Percentiles rank a stretch among this genome's conserved stretches.
These are phyloP conservation scores for Cicer bijugum DNA, from an alignment of 306 rosid genomes.

Conservation along the genomic window DNA sequence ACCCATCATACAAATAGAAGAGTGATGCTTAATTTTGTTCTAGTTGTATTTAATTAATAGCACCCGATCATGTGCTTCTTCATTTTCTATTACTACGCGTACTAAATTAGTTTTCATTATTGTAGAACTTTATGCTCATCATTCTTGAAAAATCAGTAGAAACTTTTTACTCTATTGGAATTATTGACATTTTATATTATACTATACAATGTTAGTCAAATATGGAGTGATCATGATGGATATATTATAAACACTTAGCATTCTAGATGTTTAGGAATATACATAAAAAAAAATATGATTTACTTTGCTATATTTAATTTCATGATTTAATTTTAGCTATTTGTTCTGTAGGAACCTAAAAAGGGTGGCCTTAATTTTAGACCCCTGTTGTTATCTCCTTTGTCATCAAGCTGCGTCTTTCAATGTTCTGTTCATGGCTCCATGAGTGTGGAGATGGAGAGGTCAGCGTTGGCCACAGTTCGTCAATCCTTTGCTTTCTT, in stretches of 20 bases:
- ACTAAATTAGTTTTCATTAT: not conserved
- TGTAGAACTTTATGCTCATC: not conserved
- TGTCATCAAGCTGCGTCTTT: slow-evolving; percentile 42
- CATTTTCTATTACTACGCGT: too few relatives aligned
- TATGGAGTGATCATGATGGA: not conserved
- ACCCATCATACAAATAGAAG: too few relatives aligned
- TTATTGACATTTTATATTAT: slow-evolving; percentile 16
- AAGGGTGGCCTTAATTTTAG: slow-evolving; percentile 25
- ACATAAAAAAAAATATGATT: slow-evolving; percentile 12
- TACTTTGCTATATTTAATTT: slow-evolving; percentile 10
- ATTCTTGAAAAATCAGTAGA: not conserved
- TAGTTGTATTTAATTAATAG: too few relatives aligned
- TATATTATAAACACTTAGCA: not conserved
- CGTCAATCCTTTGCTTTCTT: slow-evolving; percentile 52
- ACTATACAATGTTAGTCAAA: not conserved
- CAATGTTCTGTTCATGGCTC: slow-evolving; percentile 62
- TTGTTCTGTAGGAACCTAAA: slow-evolving; percentile 1
- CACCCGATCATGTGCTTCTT: too few relatives aligned
- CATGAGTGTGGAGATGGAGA: slow-evolving; percentile 74
- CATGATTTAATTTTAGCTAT: slow-evolving; percentile 25
- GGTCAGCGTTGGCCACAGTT: slow-evolving; percentile 65
- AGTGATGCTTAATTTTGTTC: too few relatives aligned
- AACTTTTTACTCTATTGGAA: not conserved
- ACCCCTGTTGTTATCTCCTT: slow-evolving; percentile 71
- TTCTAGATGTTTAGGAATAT: slow-evolving; percentile 11